A percentile compares a stretch with the other conserved stretches of the same genome.
These are phyloP conservation scores for Fraxinus pennsylvanica DNA, from an alignment of 257 asterid genomes.

Conservation along the genomic window DNA sequence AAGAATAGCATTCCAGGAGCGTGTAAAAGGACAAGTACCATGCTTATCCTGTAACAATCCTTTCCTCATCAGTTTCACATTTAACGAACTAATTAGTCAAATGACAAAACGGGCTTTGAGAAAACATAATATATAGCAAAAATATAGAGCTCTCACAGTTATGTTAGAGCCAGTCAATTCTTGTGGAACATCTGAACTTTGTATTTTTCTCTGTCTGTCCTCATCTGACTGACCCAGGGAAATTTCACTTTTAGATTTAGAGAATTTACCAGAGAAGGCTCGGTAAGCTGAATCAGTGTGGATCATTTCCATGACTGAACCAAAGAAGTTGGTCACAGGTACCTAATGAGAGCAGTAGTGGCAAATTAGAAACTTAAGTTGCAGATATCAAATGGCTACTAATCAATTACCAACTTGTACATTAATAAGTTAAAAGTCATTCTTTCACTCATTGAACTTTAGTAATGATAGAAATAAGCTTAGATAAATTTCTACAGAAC, in stretches of 20 bases:
- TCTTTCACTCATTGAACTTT: conserved; percentile 3
- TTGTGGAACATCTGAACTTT: conserved; percentile 44
- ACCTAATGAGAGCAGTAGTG: conserved; percentile 49
- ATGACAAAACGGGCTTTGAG: not conserved
- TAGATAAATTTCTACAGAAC: not conserved
- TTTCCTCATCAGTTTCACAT: conserved; percentile 21
- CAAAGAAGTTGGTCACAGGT: conserved; percentile 93
- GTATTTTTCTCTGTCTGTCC: conserved; percentile 31
- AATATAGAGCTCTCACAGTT: conserved; percentile 41
- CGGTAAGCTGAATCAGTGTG: conserved; percentile 79
- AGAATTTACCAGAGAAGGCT: conserved; percentile 44
- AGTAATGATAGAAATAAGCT: not conserved
- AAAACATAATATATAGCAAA: not conserved
- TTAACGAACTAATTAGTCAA: not conserved
- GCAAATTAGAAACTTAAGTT: conserved; percentile 13
- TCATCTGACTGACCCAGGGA: conserved; percentile 34
- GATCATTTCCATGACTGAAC: conserved; percentile 93
- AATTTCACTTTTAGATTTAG: conserved; percentile 36
- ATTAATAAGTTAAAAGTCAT: not conserved
- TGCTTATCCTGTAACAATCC: conserved; percentile 48
- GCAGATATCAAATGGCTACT: not conserved
- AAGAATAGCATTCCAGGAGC: conserved; percentile 47
- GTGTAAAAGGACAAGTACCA: conserved; percentile 67
- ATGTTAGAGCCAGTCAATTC: conserved; percentile 36
- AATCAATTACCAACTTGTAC: conserved; percentile 6